These are phyloP conservation scores for Chaetomidium leptoderma DNA, from an alignment of 495 filamentous ascomycete genomes.

Conservation along the genomic window DNA sequence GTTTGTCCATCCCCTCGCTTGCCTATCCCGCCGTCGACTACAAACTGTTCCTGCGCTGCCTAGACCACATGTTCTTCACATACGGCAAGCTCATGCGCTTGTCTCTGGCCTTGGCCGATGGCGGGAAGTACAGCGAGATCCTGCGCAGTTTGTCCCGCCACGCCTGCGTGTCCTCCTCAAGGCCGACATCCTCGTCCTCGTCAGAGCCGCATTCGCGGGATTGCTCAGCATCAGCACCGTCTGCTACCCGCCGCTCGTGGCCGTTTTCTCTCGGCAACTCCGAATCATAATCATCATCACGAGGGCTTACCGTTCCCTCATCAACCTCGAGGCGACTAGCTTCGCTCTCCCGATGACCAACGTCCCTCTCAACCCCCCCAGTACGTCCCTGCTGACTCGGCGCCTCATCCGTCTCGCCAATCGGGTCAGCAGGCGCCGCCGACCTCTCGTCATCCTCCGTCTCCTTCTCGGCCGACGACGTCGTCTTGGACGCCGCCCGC, in stretches of 20 bases:
- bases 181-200: neutral
- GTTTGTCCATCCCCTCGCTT: too few relatives aligned
- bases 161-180: neutral
- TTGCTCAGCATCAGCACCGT: neutral
- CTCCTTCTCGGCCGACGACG: neutral
- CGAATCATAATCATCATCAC: too few relatives aligned
- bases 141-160: conserved; percentile 6
- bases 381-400: too few relatives aligned
- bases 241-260: too few relatives aligned
- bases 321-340: too few relatives aligned
- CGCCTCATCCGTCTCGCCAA: too few relatives aligned
- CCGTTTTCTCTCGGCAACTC: too few relatives aligned
- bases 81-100: conserved; percentile 34
- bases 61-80: conserved; percentile 23
- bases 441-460: neutral
- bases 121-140: conserved; percentile 9
- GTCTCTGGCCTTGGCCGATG: conserved; percentile 16
- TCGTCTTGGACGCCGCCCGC: neutral
- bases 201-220: too few relatives aligned
- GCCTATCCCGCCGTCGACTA: neutral
- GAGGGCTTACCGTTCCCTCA: too few relatives aligned
- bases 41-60: conserved; percentile 11
- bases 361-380: too few relatives aligned
- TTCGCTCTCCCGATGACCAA: too few relatives aligned
- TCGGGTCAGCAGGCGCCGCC: too few relatives aligned